Evolutionary conservation across 768 basidiomycete genomes (phyloP).

Genomic region (Tricholoma hemisulphureum): DNA sequence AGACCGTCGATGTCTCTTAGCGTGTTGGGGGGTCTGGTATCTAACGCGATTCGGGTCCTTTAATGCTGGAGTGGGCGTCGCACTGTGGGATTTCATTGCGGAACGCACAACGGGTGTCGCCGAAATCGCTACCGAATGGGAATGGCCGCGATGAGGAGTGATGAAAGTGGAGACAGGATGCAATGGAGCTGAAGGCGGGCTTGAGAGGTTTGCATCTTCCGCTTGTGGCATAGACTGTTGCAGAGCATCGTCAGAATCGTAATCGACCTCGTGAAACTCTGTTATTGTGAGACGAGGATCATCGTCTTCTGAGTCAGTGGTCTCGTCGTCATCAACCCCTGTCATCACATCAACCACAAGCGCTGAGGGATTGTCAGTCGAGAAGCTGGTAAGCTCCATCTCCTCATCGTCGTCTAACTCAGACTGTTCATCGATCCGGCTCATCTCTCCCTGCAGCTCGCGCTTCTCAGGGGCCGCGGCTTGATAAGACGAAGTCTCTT

Average conservation of each 20-base stretch:
- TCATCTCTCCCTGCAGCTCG: slow-evolving; percentile 34
- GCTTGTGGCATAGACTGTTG: slow-evolving; percentile 13
- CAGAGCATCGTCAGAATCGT: slow-evolving; percentile 36
- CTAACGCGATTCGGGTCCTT: slow-evolving; percentile 49
- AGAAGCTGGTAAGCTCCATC: slow-evolving; percentile 67
- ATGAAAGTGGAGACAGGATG: slow-evolving; percentile 2
- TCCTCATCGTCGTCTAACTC: slow-evolving; percentile 67
- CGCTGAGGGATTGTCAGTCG: slow-evolving; percentile 60
- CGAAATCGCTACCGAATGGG: slow-evolving; percentile 12
- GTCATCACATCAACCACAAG: slow-evolving; percentile 54
- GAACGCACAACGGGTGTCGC: slow-evolving; percentile 42
- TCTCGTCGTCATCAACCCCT: slow-evolving; percentile 44
- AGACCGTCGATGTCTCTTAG: slow-evolving; percentile 61
- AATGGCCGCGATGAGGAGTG: slow-evolving; percentile 28
- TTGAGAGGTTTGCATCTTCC: slow-evolving; percentile 4
- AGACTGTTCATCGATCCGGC: slow-evolving; percentile 47
- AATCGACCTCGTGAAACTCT: slow-evolving; percentile 36
- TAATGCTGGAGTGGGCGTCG: slow-evolving; percentile 60
- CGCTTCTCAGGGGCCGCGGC: slow-evolving; percentile 15
- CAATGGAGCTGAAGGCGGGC: slow-evolving; percentile 4
- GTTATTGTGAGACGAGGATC: slow-evolving; percentile 33
- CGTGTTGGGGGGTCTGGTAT: slow-evolving; percentile 55
- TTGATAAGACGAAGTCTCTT: slow-evolving; percentile 21
- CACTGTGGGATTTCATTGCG: slow-evolving; percentile 41
- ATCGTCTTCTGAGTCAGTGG: slow-evolving; percentile 54